Base-by-base conservation (phyloP, 345 rosid species). In the Firmiana major region DNA sequence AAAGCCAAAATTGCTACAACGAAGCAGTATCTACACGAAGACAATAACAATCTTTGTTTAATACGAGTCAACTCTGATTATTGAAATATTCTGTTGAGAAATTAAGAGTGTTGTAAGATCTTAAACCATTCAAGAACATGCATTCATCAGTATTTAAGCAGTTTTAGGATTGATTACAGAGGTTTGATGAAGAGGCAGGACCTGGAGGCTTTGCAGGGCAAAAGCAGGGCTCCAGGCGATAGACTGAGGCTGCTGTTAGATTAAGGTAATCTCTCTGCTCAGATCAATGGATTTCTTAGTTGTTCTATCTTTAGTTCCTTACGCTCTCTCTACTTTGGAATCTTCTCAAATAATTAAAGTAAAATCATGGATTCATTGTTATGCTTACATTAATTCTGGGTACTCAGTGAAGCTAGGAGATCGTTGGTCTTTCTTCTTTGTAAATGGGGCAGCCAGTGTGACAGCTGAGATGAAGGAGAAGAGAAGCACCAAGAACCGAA, bases 401-500 rank as follows among this genome's bases (percentile, higher is more conserved):
- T 78, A 68, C 34, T 78, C 60, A 9, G 84, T 80, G 88, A 92
- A 92, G 85, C 83, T 87, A n/a, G 73, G 79, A 63, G 82, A 77
- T 40, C 31, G 70, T 10, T 74, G 84, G 58, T 79, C 75, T 24
- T 71, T 81, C 76, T 75, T 83, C 68, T 60, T 70, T 19, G 88
- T 21, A 16, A 85, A 73, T 62, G 86, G n/a, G 73, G 78, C 64
- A 26, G 91, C 86, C 68, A 92, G 88, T 6, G 88, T 81, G 17
- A 90, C 80, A 67, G 97, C 97, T 22, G 98, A 88, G 67, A 83
- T 75, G 31, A 92, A 88, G 73, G 90, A 89, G 75, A 91, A 82
- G 28, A 91, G 62, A 55, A 91, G 82, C 2, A 83, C 82, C 67
- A 81, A 66, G 75, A 84, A 86, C 60, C 94, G 86, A 59, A 94